Evolutionary conservation across 192 early-diverging fungal genomes (phyloP).

Genomic region (Umbelopsis isabellina): DNA sequence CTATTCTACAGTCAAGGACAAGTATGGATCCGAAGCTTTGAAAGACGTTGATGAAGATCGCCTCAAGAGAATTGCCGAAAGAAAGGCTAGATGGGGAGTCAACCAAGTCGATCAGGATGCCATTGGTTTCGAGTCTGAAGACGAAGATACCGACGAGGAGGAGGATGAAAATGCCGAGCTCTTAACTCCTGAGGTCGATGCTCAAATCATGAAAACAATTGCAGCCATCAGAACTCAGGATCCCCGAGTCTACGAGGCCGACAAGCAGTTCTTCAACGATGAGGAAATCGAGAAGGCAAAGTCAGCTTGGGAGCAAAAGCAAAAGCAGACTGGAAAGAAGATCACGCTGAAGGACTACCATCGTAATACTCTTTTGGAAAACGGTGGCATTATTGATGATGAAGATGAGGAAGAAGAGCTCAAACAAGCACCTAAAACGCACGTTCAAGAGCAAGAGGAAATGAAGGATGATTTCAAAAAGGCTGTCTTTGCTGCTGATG

Average conservation of each 20-base stretch:
- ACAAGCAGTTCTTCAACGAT: slow-evolving; percentile 76
- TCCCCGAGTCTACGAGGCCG: slow-evolving; percentile 81
- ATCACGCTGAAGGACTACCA: slow-evolving; percentile 88
- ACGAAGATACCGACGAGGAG: slow-evolving; percentile 65
- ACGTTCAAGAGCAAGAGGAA: slow-evolving; percentile 84
- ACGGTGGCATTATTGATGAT: slow-evolving; percentile 54
- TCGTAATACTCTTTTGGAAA: slow-evolving; percentile 73
- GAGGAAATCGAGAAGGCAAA: slow-evolving; percentile 62
- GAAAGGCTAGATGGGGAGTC: slow-evolving; percentile 48
- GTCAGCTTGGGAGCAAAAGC: slow-evolving; percentile 69
- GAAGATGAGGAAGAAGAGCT: slow-evolving; percentile 45
- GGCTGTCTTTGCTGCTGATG: slow-evolving; percentile 48
- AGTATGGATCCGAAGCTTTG: slow-evolving; percentile 53
- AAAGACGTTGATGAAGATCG: slow-evolving; percentile 38
- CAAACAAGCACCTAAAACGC: slow-evolving; percentile 62
- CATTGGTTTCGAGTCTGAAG: slow-evolving; percentile 40
- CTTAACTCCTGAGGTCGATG: slow-evolving; percentile 87
- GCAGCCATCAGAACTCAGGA: slow-evolving; percentile 75
- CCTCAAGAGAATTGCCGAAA: slow-evolving; percentile 34
- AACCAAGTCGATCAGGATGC: slow-evolving; percentile 21
- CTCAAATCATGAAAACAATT: slow-evolving; percentile 93
- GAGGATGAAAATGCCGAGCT: slow-evolving; percentile 83
- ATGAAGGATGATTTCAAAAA: slow-evolving; percentile 73
- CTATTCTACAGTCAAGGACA: slow-evolving; percentile 55
- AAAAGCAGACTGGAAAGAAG: slow-evolving; percentile 62